Evolutionary conservation across 2,329 filamentous ascomycete species (phyloP), one percentile per base, ranked within the genome.

Genomic region (Periconia macrospinosa): DNA sequence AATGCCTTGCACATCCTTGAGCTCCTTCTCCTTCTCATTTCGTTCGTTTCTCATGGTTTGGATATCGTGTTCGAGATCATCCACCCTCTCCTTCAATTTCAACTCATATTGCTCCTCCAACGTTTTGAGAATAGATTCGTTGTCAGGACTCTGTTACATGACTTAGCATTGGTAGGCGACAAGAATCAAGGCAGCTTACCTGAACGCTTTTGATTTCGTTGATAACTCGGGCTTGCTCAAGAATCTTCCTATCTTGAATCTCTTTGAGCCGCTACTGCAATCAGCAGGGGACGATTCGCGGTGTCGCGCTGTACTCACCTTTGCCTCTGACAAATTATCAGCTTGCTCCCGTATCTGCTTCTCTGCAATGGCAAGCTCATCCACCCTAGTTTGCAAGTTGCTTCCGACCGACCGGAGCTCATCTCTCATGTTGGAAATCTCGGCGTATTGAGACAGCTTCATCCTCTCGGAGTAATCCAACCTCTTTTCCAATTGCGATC

Each of bases 401-500:
- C 58, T 52, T 30, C 56, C 46, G 1, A 35, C 19, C 14, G 59
- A 45, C 11, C 46, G 53, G 10, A 69, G 27, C 37, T 59, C 53
- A 18, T 47, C 37, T 9, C 53, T 56, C 18, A 71, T 53, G 2
- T 48, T 47, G 19, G 14, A 14, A 3, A 55, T 44, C 9, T 59
- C 52, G 5, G 33, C 33, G 11, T n/a, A 14, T n/a, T 37, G 33
- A 3, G 11, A 37, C 6, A 13, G 33, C 15, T 13, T 37, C 14
- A 33, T 33, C 7, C 47, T 46, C 23, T 50, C 61, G 33, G 64
- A 33, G 8, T 58, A 46, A 5, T 52, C 27, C 6, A 64, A 33
- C 14, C 68, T 58, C 7, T 27, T 19, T 41, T 70, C 56, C 15
- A 69, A 43, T n/a, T 56, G 40, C 8, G 45, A 45, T n/a, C 42